Conservation (phyloP, 2,329 filamentous ascomycete species). For the Calonectria naviculata region DNA sequence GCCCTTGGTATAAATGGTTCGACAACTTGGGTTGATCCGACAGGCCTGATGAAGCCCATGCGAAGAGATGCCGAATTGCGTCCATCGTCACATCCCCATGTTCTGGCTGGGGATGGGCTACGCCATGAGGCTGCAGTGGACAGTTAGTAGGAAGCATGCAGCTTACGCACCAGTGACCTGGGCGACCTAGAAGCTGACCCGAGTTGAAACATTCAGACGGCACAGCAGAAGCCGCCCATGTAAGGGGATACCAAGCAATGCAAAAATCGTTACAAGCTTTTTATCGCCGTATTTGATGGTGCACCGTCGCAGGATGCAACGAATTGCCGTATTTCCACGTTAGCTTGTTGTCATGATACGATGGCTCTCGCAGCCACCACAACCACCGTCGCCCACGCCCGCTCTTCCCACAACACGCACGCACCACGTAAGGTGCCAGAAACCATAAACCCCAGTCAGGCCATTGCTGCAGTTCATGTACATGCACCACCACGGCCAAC, state of each 20-base stretch:
- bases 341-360: conserved; percentile 8
- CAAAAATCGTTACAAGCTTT: neutral
- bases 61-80: conserved; percentile 12
- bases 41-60: neutral
- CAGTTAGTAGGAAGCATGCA: conserved; percentile 12
- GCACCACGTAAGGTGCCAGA: conserved; percentile 2
- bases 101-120: neutral
- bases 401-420: conserved; percentile 20
- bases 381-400: conserved; percentile 2
- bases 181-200: neutral
- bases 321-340: neutral
- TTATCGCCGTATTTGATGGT: neutral
- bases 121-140: conserved; percentile 20
- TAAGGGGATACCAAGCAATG: neutral
- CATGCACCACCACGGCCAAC: conserved; percentile 21
- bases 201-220: conserved; percentile 15
- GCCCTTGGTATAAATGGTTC: conserved; percentile 7
- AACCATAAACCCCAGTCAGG: conserved; percentile 28
- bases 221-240: neutral
- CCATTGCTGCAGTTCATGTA: conserved; percentile 42
- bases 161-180: conserved; percentile 9
- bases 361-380: conserved; percentile 8
- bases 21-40: neutral
- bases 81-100: conserved; percentile 7
- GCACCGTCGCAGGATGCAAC: neutral